Percentiles rank a stretch among this genome's conserved stretches.
Conservation (phyloP, 2,329 filamentous ascomycete genomes). For the Paraphoma sp. region DNA sequence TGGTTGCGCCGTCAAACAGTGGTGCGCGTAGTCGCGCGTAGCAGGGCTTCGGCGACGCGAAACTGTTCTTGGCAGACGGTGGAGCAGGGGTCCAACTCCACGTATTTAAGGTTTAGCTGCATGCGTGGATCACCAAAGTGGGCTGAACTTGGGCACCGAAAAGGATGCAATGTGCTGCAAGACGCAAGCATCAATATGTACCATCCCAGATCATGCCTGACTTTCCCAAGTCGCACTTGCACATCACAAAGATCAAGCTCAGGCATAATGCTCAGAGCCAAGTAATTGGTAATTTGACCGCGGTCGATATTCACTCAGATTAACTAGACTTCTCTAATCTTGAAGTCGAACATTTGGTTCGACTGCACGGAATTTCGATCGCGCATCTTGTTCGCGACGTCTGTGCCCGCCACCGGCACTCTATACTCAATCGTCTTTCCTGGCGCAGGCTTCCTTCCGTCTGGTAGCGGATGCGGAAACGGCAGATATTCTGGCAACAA, state of each 20-base stretch:
- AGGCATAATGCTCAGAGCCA: too few species aligned
- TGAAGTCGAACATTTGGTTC: conserved; percentile 62
- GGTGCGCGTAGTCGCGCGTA: conserved; percentile 25
- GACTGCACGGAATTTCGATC: conserved; percentile 55
- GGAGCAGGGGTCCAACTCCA: conserved; percentile 28
- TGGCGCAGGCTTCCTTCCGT: conserved; percentile 30
- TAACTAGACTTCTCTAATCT: conserved; percentile 11
- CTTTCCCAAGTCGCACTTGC: too few species aligned
- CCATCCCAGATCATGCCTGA: too few species aligned
- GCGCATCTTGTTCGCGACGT: conserved; percentile 58
- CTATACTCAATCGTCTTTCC: conserved; percentile 61
- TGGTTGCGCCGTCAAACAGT: conserved; percentile 3
- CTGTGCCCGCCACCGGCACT: conserved; percentile 63
- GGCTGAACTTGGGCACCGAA: conserved; percentile 6
- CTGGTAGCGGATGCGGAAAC: conserved; percentile 53
- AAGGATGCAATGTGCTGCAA: background rate
- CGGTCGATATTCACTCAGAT: too few species aligned
- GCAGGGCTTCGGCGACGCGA: conserved; percentile 42
- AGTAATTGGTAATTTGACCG: too few species aligned
- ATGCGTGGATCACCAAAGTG: conserved; percentile 34
- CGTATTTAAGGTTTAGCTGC: conserved; percentile 38
- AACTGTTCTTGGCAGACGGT: conserved; percentile 34
- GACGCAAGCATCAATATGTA: too few species aligned
- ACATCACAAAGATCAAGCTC: too few species aligned
- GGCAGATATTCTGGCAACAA: conserved; percentile 69